phyloP scores from a whole-genome alignment of 306 rosid species.

The Morella rubra region DNA sequence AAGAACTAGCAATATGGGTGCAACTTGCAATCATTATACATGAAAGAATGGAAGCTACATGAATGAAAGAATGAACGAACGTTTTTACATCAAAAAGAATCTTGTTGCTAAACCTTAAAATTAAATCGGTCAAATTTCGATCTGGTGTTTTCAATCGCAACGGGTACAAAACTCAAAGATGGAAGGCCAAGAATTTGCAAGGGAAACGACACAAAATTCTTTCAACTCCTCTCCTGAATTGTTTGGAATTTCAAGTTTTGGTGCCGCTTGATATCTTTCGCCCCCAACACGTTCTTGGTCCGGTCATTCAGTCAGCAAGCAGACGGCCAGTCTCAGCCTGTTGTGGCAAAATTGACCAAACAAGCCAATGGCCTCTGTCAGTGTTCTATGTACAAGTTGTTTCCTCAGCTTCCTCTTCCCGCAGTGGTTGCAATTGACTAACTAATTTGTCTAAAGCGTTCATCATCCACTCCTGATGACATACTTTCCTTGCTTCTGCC shows the following conservation, averaged over 20 bases:
- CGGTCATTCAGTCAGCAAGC: neutral
- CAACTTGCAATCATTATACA: neutral
- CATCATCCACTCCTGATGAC: slow-evolving; percentile 88
- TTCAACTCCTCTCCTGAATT: neutral
- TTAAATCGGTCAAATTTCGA: slow-evolving; percentile 27
- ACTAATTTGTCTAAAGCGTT: slow-evolving; percentile 72
- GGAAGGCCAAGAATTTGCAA: slow-evolving; percentile 9
- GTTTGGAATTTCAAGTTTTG: neutral
- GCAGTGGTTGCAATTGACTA: slow-evolving; percentile 26
- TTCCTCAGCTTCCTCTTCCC: slow-evolving; percentile 14
- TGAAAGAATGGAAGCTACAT: slow-evolving; percentile 44
- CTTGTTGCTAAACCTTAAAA: slow-evolving; percentile 32
- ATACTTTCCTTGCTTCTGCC: slow-evolving; percentile 72
- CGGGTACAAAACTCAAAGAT: slow-evolving; percentile 14
- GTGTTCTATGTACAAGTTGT: slow-evolving; percentile 28
- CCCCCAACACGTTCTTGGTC: slow-evolving; percentile 21
- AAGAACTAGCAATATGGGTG: too few species aligned
- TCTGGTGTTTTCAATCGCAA: slow-evolving; percentile 13
- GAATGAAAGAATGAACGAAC: slow-evolving; percentile 44
- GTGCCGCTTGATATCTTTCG: slow-evolving; percentile 8
- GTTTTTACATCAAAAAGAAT: slow-evolving; percentile 38
- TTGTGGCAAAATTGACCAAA: slow-evolving; percentile 25
- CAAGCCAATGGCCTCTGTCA: neutral
- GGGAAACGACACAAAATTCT: neutral
- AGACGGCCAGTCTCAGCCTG: neutral